Percentiles rank a stretch among this genome's conserved stretches.
These are phyloP conservation scores for Oryza punctata DNA, from an alignment of 176 grass and related monocot genomes.

Conservation along the genomic window DNA sequence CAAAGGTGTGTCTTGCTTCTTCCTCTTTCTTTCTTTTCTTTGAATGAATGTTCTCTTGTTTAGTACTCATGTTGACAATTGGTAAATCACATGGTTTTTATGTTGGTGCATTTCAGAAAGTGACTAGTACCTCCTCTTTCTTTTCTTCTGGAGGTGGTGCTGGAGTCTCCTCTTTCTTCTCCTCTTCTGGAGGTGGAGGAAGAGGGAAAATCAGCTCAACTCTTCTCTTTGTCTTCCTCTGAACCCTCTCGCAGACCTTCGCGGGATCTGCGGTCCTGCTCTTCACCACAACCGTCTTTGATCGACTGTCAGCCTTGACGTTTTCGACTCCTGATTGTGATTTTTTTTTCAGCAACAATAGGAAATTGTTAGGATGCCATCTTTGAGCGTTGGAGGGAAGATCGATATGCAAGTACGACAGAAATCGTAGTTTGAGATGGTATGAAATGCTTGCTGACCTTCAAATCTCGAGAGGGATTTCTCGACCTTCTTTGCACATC, in stretches of 20 bases:
- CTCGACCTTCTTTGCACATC: slow-evolving; percentile 67
- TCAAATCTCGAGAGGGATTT: slow-evolving; percentile 53
- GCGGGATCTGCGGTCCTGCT: slow-evolving; percentile 50
- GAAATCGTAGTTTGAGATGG: neutral
- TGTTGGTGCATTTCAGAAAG: neutral
- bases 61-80: neutral
- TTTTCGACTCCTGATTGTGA: slow-evolving; percentile 52
- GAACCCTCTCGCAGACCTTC: slow-evolving; percentile 64
- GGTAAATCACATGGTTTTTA: neutral
- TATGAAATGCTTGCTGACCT: slow-evolving; percentile 31
- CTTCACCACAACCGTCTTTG: slow-evolving; percentile 67
- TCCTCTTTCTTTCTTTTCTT: too few relatives aligned
- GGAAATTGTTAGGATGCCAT: neutral
- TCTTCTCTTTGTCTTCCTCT: slow-evolving; percentile 65
- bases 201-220: slow-evolving; percentile 74
- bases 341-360: neutral
- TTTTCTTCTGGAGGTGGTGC: slow-evolving; percentile 43
- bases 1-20: too few relatives aligned
- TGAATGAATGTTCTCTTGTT: too few relatives aligned
- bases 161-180: slow-evolving; percentile 59
- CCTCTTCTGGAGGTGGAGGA: slow-evolving; percentile 48
- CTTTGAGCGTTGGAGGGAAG: neutral
- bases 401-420: neutral
- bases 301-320: slow-evolving; percentile 58
- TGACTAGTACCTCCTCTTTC: slow-evolving; percentile 62